phyloP scores from a whole-genome alignment of 1,284 basidiomycete genomes.

The Neolentinus lepideus region DNA sequence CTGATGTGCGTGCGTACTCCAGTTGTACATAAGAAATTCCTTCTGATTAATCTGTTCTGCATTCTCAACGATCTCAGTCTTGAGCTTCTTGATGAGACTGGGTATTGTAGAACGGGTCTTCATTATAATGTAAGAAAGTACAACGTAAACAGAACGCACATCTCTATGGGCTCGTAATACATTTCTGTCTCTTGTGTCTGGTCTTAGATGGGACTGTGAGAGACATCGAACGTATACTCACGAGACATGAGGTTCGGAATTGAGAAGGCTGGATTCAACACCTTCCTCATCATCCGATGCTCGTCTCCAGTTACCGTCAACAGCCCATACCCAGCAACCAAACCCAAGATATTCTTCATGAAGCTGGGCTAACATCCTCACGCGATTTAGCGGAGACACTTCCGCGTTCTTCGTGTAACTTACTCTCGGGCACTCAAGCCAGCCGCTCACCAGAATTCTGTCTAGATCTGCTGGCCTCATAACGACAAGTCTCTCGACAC shows the following conservation, averaged over 20 bases:
- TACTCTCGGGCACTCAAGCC: constrained; percentile 38
- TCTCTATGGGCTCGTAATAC: constrained; percentile 39
- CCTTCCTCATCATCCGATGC: constrained; percentile 39
- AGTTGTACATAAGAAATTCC: constrained; percentile 34
- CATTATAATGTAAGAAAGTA: not conserved
- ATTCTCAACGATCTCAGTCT: constrained; percentile 8
- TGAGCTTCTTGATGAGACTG: not conserved
- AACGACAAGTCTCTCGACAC: constrained; percentile 37
- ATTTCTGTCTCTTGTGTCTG: constrained; percentile 33
- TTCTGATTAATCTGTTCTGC: constrained; percentile 22
- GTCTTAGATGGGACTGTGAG: not conserved
- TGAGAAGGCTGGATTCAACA: constrained; percentile 44
- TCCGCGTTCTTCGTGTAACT: constrained; percentile 8
- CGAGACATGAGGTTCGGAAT: constrained; percentile 36
- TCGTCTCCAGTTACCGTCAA: constrained; percentile 40
- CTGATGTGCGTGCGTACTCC: constrained; percentile 29
- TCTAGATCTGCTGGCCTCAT: constrained; percentile 33
- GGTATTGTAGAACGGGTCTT: not conserved
- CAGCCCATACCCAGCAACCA: constrained; percentile 37
- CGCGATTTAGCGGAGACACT: not conserved
- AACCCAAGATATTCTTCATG: constrained; percentile 32
- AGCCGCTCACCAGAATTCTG: constrained; percentile 35
- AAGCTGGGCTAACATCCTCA: constrained; percentile 27
- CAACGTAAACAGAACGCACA: constrained; percentile 18
- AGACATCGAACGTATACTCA: constrained; percentile 20